Evolutionary conservation across 805 yeast species (phyloP).

Genomic region (Saccharomycopsis lassenensis): DNA sequence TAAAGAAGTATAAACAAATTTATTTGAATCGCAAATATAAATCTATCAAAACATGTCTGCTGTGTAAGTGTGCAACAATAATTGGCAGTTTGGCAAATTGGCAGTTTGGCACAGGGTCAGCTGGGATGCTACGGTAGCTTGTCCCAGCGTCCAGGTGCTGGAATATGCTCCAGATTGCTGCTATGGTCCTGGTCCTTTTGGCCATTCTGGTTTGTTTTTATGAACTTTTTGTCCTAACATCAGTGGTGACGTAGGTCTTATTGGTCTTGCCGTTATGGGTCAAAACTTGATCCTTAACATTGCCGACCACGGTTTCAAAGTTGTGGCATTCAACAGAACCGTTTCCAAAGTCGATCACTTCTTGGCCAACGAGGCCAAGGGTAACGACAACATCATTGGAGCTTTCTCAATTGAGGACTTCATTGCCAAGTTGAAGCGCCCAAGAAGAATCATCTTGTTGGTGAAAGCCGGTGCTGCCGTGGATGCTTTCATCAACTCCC

Average conservation of each 20-base stretch:
- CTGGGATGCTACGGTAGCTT: no score
- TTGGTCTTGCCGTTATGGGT: slow-evolving; percentile 99
- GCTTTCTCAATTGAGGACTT: slow-evolving; percentile 89
- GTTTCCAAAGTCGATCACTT: slow-evolving; percentile 91
- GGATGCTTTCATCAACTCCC: slow-evolving; percentile 79
- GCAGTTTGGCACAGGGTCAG: no score
- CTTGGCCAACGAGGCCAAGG: slow-evolving; percentile 91
- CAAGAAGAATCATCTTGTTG: slow-evolving; percentile 87
- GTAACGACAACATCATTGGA: slow-evolving; percentile 80
- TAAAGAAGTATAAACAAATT: no score
- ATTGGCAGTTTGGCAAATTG: no score
- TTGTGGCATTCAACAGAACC: slow-evolving; percentile 98
- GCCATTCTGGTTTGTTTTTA: no score
- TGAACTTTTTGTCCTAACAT: no score
- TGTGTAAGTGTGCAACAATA: no score
- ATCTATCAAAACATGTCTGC: no score
- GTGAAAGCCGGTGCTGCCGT: slow-evolving; percentile 97
- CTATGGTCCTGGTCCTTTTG: no score
- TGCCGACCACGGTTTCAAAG: slow-evolving; percentile 93
- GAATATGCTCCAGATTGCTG: no score
- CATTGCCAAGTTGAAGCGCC: slow-evolving; percentile 82
- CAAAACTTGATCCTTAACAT: slow-evolving; percentile 94
- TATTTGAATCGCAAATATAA: no score
- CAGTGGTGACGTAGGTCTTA: slow-evolving; percentile 94
- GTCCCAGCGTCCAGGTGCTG: no score